phyloP scores from a whole-genome alignment of 441 rosid genomes.

The Eruca vesicaria region DNA sequence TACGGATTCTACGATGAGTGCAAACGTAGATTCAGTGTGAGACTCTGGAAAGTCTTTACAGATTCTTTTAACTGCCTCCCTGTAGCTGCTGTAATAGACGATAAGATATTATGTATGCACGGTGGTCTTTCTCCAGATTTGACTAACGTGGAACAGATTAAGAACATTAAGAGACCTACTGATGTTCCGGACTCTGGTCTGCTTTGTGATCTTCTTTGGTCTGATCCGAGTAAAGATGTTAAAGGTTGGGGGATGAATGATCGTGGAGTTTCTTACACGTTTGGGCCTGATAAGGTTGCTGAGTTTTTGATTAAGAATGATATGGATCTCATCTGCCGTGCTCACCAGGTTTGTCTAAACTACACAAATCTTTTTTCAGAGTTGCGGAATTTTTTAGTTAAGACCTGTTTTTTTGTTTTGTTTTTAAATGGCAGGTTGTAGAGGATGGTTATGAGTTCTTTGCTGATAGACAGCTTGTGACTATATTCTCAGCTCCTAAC shows the following conservation, averaged over 20 bases:
- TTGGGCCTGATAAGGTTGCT: conserved; percentile 59
- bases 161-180: conserved; percentile 52
- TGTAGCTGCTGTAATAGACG: conserved; percentile 71
- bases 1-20: conserved; percentile 82
- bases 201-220: conserved; percentile 74
- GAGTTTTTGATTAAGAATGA: conserved; percentile 60
- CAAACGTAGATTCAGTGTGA: conserved; percentile 67
- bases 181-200: conserved; percentile 78
- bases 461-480: conserved; percentile 66
- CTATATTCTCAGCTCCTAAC: conserved; percentile 76
- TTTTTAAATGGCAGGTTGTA: conserved; percentile 73
- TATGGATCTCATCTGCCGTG: conserved; percentile 74
- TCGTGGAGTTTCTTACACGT: conserved; percentile 72
- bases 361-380: neutral
- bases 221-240: conserved; percentile 65
- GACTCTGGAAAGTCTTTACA: conserved; percentile 65
- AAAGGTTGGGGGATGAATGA: conserved; percentile 75
- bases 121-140: conserved; percentile 78
- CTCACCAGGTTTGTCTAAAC: conserved; percentile 58
- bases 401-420: neutral
- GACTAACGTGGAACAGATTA: conserved; percentile 56
- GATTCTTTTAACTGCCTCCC: conserved; percentile 80
- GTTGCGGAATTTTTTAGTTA: neutral
- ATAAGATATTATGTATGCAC: conserved; percentile 77
- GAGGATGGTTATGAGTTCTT: conserved; percentile 82